Percentiles rank a stretch among this genome's conserved stretches.
These are phyloP conservation scores for Suillus luteus DNA, from an alignment of 768 basidiomycete genomes.

Conservation along the genomic window DNA sequence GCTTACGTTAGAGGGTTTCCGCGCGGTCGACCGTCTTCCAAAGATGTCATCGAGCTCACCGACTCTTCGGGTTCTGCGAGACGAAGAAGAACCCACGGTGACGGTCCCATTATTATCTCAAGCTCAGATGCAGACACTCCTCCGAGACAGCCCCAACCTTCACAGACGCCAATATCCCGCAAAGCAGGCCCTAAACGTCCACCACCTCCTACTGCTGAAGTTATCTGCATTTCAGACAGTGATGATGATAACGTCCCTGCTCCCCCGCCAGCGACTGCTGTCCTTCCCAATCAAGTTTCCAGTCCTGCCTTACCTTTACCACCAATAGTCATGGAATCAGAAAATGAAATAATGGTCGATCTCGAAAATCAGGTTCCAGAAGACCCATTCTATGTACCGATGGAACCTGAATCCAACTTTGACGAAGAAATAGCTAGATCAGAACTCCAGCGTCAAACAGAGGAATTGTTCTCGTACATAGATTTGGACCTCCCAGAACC, in stretches of 20 bases:
- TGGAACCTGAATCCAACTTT: constrained; percentile 1
- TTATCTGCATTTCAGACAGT: constrained; percentile 34
- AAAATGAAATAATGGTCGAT: neutral
- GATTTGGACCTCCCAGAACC: constrained; percentile 1
- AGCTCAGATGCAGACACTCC: constrained; percentile 26
- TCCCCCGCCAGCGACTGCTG: neutral
- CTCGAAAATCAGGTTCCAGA: neutral
- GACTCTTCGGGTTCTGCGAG: constrained; percentile 24
- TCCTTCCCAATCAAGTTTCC: neutral
- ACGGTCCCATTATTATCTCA: constrained; percentile 27
- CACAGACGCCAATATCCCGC: constrained; percentile 4
- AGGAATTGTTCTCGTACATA: neutral
- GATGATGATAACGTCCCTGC: constrained; percentile 16
- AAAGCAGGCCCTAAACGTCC: constrained; percentile 1
- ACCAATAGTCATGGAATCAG: neutral
- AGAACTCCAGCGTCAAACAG: constrained; percentile 7
- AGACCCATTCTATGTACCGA: neutral
- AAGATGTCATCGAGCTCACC: constrained; percentile 21
- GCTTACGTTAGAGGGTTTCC: constrained; percentile 11
- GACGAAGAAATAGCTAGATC: constrained; percentile 1
- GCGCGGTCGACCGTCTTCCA: constrained; percentile 18
- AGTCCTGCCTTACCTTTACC: neutral
- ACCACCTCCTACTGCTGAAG: constrained; percentile 22
- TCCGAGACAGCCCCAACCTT: constrained; percentile 1
- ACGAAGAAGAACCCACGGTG: neutral